Conservation (phyloP, 75 land plant genomes). For the Sequoia sempervirens region DNA sequence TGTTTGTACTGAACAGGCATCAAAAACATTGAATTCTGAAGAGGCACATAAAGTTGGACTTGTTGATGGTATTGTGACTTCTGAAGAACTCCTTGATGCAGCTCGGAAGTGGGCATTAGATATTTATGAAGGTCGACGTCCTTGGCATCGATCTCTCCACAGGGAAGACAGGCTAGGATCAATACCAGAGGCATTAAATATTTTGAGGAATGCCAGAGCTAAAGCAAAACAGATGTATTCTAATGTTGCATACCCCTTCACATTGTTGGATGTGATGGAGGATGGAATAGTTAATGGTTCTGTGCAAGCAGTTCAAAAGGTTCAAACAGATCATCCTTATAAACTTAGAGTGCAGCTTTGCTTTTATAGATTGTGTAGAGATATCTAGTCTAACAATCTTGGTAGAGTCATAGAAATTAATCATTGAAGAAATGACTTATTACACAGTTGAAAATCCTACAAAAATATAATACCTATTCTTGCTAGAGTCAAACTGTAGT, state of each 20-base stretch:
- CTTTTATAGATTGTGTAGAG: not conserved
- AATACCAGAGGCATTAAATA: constrained; percentile 12
- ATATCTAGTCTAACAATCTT: not conserved
- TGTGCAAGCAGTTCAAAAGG: constrained; percentile 8
- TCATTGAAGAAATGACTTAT: not conserved
- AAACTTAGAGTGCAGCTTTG: not conserved
- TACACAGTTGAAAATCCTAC: not conserved
- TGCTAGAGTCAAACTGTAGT: not conserved
- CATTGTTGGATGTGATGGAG: constrained; percentile 13
- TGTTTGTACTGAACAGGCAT: constrained; percentile 11
- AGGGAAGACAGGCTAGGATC: constrained; percentile 13
- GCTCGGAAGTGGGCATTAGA: constrained; percentile 22
- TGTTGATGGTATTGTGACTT: constrained; percentile 14
- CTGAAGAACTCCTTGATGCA: constrained; percentile 9
- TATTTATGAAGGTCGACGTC: constrained; percentile 5
- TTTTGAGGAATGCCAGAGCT: constrained; percentile 15
- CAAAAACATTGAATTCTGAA: constrained; percentile 12
- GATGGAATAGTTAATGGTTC: constrained; percentile 13
- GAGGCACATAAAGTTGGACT: constrained; percentile 21
- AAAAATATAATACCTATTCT: not conserved
- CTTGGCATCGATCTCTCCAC: constrained; percentile 15
- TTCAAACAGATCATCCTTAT: not conserved
- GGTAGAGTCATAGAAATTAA: not conserved
- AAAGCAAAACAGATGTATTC: constrained; percentile 7
- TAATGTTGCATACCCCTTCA: constrained; percentile 13